A percentile compares a stretch with the other conserved stretches of the same genome.
phyloP scores from a whole-genome alignment of 2,329 filamentous ascomycete species.

The Monosporascus cannonballus region DNA sequence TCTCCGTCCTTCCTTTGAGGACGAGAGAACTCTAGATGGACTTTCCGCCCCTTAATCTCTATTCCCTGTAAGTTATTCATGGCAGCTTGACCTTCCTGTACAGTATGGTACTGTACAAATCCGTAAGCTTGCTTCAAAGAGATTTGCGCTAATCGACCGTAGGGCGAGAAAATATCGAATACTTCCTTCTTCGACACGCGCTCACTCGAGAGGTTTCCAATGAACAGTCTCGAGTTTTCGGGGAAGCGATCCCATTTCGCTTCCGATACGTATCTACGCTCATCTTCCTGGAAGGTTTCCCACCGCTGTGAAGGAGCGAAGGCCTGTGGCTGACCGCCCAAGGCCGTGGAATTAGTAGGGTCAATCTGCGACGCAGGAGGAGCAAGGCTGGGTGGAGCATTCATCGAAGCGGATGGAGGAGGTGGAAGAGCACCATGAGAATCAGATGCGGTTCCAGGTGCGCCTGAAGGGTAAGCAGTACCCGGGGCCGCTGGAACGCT shows the following conservation, averaged over 20 bases:
- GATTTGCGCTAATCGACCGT: conserved; percentile 85
- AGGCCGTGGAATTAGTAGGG: conserved; percentile 4
- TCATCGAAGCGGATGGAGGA: conserved; percentile 23
- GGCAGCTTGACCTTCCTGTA: conserved; percentile 66
- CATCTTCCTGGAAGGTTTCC: conserved; percentile 66
- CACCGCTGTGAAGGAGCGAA: conserved; percentile 44
- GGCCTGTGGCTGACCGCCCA: conserved; percentile 5
- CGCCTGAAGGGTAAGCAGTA: conserved; percentile 29
- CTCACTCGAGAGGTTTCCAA: conserved; percentile 88
- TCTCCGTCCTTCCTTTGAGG: conserved; percentile 74
- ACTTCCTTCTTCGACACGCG: conserved; percentile 90
- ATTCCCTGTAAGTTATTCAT: conserved; percentile 74
- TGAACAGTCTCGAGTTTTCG: conserved; percentile 70
- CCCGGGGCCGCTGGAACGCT: conserved; percentile 24
- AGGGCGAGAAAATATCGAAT: conserved; percentile 82
- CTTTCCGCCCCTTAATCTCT: conserved; percentile 81
- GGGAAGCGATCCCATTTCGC: conserved; percentile 80
- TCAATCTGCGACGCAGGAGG: conserved; percentile 9
- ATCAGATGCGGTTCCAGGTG: conserved; percentile 27
- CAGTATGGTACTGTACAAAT: conserved; percentile 87
- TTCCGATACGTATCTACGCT: conserved; percentile 69
- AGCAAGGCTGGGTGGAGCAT: conserved; percentile 20
- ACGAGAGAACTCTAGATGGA: conserved; percentile 88
- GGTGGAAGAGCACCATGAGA: conserved; percentile 24
- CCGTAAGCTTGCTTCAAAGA: conserved; percentile 96